Evolutionary conservation across 2,329 filamentous ascomycete genomes (phyloP), one percentile per base, ranked within the genome.

Genomic region (Colletotrichum musae): DNA sequence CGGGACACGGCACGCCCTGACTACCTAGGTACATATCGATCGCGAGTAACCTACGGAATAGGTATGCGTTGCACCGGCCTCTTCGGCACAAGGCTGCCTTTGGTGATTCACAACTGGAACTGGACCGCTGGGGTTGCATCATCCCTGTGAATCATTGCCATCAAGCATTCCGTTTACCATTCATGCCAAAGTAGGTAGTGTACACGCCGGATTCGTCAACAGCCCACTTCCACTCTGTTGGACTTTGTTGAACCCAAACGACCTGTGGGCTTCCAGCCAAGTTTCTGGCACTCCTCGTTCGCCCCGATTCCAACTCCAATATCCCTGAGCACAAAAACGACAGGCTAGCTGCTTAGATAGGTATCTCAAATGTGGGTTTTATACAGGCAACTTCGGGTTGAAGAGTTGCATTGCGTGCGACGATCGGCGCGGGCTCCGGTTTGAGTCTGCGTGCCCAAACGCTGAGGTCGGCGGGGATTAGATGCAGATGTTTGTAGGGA

Each of bases 291-390:
- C n/a, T 45, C 45, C 36, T 47, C 52, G 16, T 53, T 47, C 45
- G 36, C 18, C 62, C 66, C 43, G 15, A 60, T 57, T 28, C 67
- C 45, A 70, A 70, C 67, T 70, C 63, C 67, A 47, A 57, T 70
- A 24, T 70, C 45, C 67, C 67, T 45, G 67, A 67, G 63, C 62
- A 64, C 45, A 70, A 67, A 66, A 70, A 70, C 63, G 57, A 70
- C 66, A 70, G 51, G 51, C 62, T 32, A 32, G 56, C 62, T 70
- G 67, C 36, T 60, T 45, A 70, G 67, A 57, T 61, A 70, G 67
- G 63, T 61, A 70, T 70, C 67, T 70, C 67, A 67, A 70, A 70
- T 70, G n/a, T 67, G 50, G 54, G 58, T 70, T 70, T 70, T 57
- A 41, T 70, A 70, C 67, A 70, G 36, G 51, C 57, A 67, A 52